Conservation (phyloP, 1,284 basidiomycete genomes). For the Pseudomicrostroma phylloplanum region DNA sequence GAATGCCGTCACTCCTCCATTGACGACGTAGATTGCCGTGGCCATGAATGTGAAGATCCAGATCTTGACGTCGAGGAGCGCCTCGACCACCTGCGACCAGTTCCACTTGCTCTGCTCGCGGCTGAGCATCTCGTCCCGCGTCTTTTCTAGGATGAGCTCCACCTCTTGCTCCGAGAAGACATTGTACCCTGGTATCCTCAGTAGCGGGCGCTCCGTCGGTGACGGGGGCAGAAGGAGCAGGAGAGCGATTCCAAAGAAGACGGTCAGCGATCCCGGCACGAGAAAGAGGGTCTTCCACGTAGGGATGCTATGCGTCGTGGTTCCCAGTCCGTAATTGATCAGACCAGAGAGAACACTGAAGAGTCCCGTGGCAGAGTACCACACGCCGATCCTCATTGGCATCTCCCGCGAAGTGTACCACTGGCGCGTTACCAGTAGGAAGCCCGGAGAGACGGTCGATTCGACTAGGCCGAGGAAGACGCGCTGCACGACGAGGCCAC, state of each 20-base stretch:
- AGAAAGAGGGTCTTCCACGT: slow-evolving; percentile 56
- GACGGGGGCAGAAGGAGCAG: slow-evolving; percentile 53
- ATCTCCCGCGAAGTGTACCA: slow-evolving; percentile 54
- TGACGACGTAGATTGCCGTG: slow-evolving; percentile 52
- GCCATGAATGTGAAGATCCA: slow-evolving; percentile 54
- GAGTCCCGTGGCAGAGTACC: slow-evolving; percentile 56
- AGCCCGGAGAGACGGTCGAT: slow-evolving; percentile 55
- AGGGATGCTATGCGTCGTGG: slow-evolving; percentile 46
- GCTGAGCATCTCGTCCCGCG: slow-evolving; percentile 27
- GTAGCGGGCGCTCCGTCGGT: slow-evolving; percentile 42
- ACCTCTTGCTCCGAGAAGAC: slow-evolving; percentile 25
- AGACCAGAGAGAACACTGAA: slow-evolving; percentile 53
- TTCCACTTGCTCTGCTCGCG: slow-evolving; percentile 35
- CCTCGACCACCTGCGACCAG: slow-evolving; percentile 52
- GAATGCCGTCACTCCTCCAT: slow-evolving; percentile 54
- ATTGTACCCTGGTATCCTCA: slow-evolving; percentile 32
- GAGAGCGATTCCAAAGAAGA: slow-evolving; percentile 53
- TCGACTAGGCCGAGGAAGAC: slow-evolving; percentile 40
- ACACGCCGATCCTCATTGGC: slow-evolving; percentile 48
- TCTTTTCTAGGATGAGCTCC: slow-evolving; percentile 45
- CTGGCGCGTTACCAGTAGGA: slow-evolving; percentile 54
- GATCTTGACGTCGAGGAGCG: slow-evolving; percentile 53
- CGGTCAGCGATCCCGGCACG: slow-evolving; percentile 55
- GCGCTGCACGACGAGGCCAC: slow-evolving; percentile 55
- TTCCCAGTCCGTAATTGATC: slow-evolving; percentile 55